A percentile compares a stretch with the other conserved stretches of the same genome.
phyloP scores from a whole-genome alignment of 2,329 filamentous ascomycete genomes.

The Alternaria triticina region DNA sequence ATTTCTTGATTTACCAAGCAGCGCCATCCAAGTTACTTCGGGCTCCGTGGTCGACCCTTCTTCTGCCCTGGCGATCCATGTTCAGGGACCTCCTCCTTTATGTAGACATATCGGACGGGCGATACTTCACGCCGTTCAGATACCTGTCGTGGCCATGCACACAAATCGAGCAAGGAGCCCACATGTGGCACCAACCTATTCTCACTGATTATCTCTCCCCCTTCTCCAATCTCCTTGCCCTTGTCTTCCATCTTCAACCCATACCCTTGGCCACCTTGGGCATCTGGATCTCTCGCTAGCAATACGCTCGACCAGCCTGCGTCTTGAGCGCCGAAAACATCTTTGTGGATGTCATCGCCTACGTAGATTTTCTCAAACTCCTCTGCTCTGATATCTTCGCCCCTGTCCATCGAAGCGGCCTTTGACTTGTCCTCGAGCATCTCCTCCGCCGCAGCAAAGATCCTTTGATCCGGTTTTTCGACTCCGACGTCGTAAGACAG shows the following conservation, averaged over 20 bases:
- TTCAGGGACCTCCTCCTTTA: neutral
- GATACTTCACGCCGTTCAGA: neutral
- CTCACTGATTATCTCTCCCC: neutral
- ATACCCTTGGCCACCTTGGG: neutral
- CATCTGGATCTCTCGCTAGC: constrained; percentile 45
- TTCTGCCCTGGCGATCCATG: neutral
- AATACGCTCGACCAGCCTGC: constrained; percentile 58
- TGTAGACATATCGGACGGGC: neutral
- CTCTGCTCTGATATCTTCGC: constrained; percentile 2
- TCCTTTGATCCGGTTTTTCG: constrained; percentile 63
- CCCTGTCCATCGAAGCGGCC: constrained; percentile 5
- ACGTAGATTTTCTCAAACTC: constrained; percentile 58
- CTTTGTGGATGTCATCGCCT: constrained; percentile 61
- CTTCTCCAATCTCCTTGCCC: neutral
- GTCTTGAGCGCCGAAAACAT: constrained; percentile 55
- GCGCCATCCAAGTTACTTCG: neutral
- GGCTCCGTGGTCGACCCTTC: fast-evolving
- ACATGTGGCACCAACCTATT: neutral
- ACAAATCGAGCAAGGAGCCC: neutral
- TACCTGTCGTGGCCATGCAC: neutral
- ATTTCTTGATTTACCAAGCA: neutral
- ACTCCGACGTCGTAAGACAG: constrained; percentile 68
- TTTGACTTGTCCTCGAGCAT: constrained; percentile 49
- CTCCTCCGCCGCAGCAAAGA: constrained; percentile 62
- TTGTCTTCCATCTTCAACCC: neutral